phyloP scores from a whole-genome alignment of 2,329 filamentous ascomycete species.

The Neophaeococcomyces mojaviensis region DNA sequence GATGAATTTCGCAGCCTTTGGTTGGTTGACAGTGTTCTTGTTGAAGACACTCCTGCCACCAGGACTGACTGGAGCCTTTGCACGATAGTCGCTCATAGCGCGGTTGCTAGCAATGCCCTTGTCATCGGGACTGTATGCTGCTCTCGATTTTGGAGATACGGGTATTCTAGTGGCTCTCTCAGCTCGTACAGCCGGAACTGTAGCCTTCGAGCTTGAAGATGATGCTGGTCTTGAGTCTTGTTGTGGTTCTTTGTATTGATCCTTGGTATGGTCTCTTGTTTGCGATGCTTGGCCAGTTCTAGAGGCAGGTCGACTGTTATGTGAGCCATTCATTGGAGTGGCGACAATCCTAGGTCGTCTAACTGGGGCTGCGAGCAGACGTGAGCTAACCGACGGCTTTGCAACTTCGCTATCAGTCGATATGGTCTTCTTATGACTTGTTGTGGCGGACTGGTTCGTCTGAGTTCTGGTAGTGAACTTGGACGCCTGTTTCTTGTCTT shows the following conservation, averaged over 20 bases:
- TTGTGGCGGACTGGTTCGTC: neutral
- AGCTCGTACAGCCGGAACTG: slow-evolving; percentile 14
- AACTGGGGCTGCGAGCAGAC: slow-evolving; percentile 22
- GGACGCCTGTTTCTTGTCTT: neutral
- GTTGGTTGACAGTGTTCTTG: neutral
- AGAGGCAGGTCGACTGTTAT: slow-evolving; percentile 6
- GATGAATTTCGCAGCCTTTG: slow-evolving; percentile 4
- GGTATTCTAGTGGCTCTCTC: slow-evolving; percentile 11
- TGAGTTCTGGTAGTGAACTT: neutral
- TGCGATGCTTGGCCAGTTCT: slow-evolving; percentile 1
- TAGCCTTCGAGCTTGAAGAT: slow-evolving; percentile 7
- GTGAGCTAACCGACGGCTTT: slow-evolving; percentile 9
- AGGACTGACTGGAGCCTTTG: slow-evolving; percentile 7
- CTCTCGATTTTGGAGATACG: slow-evolving; percentile 12
- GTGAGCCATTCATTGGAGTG: slow-evolving; percentile 16
- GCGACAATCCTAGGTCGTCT: slow-evolving; percentile 21
- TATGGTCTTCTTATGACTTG: neutral
- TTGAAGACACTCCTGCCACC: neutral
- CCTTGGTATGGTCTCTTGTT: neutral
- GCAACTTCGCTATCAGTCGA: slow-evolving; percentile 12
- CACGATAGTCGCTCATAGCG: slow-evolving; percentile 4
- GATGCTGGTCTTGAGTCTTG: slow-evolving; percentile 6
- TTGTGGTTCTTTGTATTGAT: neutral
- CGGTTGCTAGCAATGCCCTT: slow-evolving; percentile 5
- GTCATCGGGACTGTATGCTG: slow-evolving; percentile 8